Conservation (phyloP, 2,329 filamentous ascomycete species). For the Alternaria arbusti region DNA sequence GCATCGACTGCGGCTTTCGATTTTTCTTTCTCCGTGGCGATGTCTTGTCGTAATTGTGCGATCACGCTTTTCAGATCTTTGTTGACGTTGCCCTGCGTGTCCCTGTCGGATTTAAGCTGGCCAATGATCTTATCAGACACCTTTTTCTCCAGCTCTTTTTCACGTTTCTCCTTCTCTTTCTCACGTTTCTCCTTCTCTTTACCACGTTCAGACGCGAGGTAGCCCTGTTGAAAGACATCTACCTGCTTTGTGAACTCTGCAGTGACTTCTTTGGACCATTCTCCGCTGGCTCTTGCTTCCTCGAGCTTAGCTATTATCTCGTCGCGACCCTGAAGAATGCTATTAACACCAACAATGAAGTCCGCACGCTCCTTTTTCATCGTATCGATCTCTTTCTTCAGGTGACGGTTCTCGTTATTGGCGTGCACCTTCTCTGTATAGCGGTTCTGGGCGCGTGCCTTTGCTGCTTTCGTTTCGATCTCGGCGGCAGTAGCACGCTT, state of each 20-base stretch:
- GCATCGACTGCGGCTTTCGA: neutral
- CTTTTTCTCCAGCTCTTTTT: neutral
- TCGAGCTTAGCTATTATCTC: neutral
- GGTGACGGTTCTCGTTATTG: constrained; percentile 4
- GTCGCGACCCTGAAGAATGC: neutral
- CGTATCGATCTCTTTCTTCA: neutral
- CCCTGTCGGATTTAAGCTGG: neutral
- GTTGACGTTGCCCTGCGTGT: neutral
- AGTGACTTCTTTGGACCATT: neutral
- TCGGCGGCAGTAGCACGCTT: neutral
- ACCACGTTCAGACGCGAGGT: neutral
- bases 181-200: neutral
- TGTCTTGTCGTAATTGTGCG: neutral
- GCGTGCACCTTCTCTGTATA: constrained; percentile 12
- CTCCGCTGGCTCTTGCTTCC: neutral
- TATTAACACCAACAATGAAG: neutral
- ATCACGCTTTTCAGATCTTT: neutral
- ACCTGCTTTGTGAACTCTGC: neutral
- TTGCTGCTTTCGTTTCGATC: neutral
- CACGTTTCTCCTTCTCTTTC: neutral
- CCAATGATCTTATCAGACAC: neutral
- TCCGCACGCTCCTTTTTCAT: neutral
- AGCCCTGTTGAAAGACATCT: neutral
- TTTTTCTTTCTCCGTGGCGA: neutral
- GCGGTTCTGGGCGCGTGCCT: constrained; percentile 1